These are phyloP conservation scores for Pestalotiopsis sp. DNA, from an alignment of 2,329 filamentous ascomycete species.

Conservation along the genomic window DNA sequence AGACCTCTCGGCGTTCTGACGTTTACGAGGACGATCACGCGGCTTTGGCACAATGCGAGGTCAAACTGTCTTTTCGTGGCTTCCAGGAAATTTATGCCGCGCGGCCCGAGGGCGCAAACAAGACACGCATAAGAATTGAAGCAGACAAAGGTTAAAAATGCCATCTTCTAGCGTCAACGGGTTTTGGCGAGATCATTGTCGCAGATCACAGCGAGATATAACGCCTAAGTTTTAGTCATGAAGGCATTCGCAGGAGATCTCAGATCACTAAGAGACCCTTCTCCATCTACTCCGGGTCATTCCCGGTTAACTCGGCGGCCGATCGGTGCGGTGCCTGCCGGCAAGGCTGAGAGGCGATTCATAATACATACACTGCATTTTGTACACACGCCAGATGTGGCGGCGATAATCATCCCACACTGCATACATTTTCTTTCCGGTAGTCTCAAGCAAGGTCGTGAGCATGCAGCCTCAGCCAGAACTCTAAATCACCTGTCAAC, in stretches of 20 bases:
- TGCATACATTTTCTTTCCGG: background rate
- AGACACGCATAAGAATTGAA: background rate
- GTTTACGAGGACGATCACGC: background rate
- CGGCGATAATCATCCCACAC: background rate
- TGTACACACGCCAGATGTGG: background rate
- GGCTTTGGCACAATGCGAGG: background rate
- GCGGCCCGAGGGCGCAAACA: background rate
- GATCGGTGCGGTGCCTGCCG: background rate
- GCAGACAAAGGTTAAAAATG: background rate
- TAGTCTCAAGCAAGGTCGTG: background rate
- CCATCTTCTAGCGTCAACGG: background rate
- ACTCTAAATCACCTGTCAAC: background rate
- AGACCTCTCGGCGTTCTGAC: background rate
- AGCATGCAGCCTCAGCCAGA: background rate
- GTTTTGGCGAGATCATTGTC: background rate
- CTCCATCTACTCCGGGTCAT: background rate
- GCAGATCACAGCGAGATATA: background rate
- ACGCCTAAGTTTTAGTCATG: background rate
- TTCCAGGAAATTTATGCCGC: background rate
- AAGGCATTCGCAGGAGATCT: background rate
- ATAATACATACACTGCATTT: no score
- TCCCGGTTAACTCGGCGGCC: background rate
- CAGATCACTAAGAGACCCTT: background rate
- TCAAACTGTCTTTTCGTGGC: background rate
- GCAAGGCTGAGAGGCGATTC: background rate